Evolutionary conservation across 768 basidiomycete genomes (phyloP).

Genomic region (Leccinellum albellum): DNA sequence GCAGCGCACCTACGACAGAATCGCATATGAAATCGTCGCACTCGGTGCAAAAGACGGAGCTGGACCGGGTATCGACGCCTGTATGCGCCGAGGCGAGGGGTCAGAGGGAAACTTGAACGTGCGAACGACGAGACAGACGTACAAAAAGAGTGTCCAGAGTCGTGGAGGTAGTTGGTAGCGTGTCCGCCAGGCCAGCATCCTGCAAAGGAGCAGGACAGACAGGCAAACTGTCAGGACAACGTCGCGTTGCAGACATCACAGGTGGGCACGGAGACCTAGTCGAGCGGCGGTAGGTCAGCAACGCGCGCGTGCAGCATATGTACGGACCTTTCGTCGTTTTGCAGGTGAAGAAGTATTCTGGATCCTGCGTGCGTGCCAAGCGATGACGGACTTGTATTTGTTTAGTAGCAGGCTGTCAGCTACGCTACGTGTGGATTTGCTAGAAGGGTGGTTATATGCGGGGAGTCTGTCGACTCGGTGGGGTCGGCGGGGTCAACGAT

Average conservation of each 20-base stretch:
- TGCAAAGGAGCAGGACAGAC: constrained; percentile 64
- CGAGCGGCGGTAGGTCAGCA: neutral
- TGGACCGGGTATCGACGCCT: constrained; percentile 75
- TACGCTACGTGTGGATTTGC: constrained; percentile 32
- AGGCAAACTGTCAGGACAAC: constrained; percentile 64
- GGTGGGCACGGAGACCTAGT: constrained; percentile 52
- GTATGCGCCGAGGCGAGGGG: neutral
- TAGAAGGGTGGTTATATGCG: constrained; percentile 42
- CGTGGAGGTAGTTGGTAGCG: constrained; percentile 51
- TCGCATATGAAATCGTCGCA: constrained; percentile 79
- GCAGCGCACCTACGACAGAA: constrained; percentile 44
- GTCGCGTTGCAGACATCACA: constrained; percentile 58
- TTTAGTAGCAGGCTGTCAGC: constrained; percentile 33
- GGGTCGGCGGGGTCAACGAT: constrained; percentile 13
- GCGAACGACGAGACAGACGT: constrained; percentile 27
- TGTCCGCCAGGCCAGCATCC: constrained; percentile 71
- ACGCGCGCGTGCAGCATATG: too few species aligned
- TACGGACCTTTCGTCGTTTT: constrained; percentile 66
- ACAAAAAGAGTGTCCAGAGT: constrained; percentile 64
- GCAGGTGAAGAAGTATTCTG: constrained; percentile 46
- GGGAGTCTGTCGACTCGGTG: constrained; percentile 19
- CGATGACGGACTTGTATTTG: constrained; percentile 52
- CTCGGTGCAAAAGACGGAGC: constrained; percentile 66
- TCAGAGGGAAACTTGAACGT: neutral
- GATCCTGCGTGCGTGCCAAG: constrained; percentile 49